Percentiles rank a stretch among this genome's conserved stretches.
These are phyloP conservation scores for Pestalotiopsis sp. DNA, from an alignment of 2,329 filamentous ascomycete genomes.

Conservation along the genomic window DNA sequence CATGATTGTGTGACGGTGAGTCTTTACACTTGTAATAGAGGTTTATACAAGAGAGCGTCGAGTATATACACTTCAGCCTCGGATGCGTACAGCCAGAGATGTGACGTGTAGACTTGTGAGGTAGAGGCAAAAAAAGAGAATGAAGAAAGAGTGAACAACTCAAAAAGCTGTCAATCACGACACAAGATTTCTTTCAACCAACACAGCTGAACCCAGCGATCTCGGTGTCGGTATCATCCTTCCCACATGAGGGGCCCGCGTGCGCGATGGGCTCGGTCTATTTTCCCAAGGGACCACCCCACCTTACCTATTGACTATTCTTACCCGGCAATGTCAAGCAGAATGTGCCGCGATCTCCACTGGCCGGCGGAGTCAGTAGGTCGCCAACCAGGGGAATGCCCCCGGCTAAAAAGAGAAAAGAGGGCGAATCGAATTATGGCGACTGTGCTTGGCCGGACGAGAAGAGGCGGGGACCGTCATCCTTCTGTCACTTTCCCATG, in stretches of 20 bases:
- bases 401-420: background rate
- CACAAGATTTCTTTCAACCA: slow-evolving; percentile 9
- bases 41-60: background rate
- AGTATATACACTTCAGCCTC: background rate
- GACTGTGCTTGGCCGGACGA: background rate
- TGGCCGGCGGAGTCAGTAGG: background rate
- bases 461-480: background rate
- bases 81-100: background rate
- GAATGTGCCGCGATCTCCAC: slow-evolving; percentile 12
- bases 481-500: background rate
- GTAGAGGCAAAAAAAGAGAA: background rate
- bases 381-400: background rate
- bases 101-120: background rate
- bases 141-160: background rate
- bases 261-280: background rate
- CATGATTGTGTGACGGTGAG: slow-evolving; percentile 29
- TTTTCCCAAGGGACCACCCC: background rate
- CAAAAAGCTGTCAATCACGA: slow-evolving; percentile 11
- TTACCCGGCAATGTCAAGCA: background rate
- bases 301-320: background rate
- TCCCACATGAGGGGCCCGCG: background rate
- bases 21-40: background rate
- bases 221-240: background rate
- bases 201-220: slow-evolving; percentile 1
- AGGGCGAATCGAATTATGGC: background rate